Conservation (phyloP, 1,284 basidiomycete genomes). For the Sphaerobolus stellatus region DNA sequence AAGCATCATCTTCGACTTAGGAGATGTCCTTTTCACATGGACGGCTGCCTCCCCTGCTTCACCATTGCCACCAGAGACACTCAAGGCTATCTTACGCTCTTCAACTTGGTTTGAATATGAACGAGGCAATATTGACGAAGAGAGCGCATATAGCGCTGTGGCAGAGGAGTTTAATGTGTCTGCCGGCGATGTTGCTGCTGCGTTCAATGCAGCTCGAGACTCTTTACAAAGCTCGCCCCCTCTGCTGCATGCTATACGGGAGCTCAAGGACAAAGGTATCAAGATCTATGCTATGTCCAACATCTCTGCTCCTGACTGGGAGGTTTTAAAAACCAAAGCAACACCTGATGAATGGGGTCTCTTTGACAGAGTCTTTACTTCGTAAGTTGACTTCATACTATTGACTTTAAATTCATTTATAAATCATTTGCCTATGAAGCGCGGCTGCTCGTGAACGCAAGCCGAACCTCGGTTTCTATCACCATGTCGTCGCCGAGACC, state of each 20-base stretch:
- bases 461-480: conserved; percentile 55
- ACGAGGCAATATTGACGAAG: conserved; percentile 45
- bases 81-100: conserved; percentile 47
- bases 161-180: conserved; percentile 42
- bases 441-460: conserved; percentile 52
- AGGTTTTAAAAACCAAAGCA: conserved; percentile 41
- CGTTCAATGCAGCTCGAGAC: conserved; percentile 47
- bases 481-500: conserved; percentile 44
- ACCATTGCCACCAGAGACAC: conserved; percentile 42
- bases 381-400: too few species aligned
- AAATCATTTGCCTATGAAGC: too few species aligned
- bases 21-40: conserved; percentile 60
- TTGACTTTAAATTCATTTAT: too few species aligned
- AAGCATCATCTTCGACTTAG: conserved; percentile 31
- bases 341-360: conserved; percentile 47
- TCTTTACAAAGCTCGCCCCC: conserved; percentile 44
- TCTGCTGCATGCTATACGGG: conserved; percentile 46
- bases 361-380: conserved; percentile 55
- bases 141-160: conserved; percentile 45
- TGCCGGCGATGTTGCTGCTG: conserved; percentile 38
- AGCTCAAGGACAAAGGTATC: conserved; percentile 43
- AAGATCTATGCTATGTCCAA: conserved; percentile 59
- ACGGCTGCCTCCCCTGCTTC: conserved; percentile 46
- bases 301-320: conserved; percentile 55
- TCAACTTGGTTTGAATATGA: conserved; percentile 58